Base-by-base conservation (phyloP, 1,139 yeast species). In the Scheffersomyces parashehatae region DNA sequence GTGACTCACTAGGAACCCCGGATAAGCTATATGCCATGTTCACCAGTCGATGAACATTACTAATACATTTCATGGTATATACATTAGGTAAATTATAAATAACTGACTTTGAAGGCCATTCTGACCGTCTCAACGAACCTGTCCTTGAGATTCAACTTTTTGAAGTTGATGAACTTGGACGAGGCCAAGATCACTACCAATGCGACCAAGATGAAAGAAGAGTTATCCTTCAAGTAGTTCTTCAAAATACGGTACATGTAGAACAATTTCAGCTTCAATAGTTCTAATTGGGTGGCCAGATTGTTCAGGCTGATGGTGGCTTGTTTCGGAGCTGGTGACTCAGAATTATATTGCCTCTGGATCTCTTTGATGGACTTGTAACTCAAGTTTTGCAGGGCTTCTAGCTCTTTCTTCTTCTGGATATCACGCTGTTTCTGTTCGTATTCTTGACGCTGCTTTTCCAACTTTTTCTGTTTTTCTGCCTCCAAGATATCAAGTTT, bases 51-150 rank as follows among this genome's bases (percentile, higher is more conserved):
- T 35, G 20, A 35, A 16, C 20, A 28, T 14, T 16, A 39, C 26
- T 28, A 13, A 24, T 28, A 6, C 10, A 29, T 15, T 30, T 10
- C 36, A 34, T 15, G 11, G 16, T 12, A 14, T 13, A 14, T 34
- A 34, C 26, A 6, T 20, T 20, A 20, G 6, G 26, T 34, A 37
- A 32, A 24, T 45, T 53, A 70, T 44, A 71, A 55, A 48, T 71
- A 74, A 37, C 70, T 70, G 38, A 74, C 66, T 53, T 72, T 69
- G 53, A 74, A 70, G 8, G 79, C 79, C 79, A 74, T 74, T 46
- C 57, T 57, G 20, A 74, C 49, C 0, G 77, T 72, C 40, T 73
- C 76, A 42, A 58, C 56, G 15, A 73, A 36, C 41, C 58, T 67
- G 33, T 70, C 66, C 42, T 58, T 60, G 13, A 72, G 38, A 45